Base-by-base conservation (phyloP, 1,139 yeast genomes). In the Zygoascus hellenicus region DNA sequence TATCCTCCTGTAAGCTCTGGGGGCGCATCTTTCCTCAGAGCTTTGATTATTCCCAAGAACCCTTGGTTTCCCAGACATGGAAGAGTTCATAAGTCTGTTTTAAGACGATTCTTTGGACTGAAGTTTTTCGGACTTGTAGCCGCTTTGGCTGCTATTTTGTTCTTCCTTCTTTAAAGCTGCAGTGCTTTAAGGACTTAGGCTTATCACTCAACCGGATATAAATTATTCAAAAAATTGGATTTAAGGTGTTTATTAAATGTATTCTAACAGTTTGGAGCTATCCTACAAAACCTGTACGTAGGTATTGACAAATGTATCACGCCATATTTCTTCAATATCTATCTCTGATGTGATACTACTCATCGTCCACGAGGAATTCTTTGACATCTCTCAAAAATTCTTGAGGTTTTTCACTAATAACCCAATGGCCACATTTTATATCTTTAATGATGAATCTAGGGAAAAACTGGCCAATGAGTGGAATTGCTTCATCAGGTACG, bases 391-490 rank as follows among this genome's bases (percentile, higher is more conserved):
- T n/a, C 9, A 56, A 32, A 36, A 60, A 60, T 43, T 59, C 63
- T 14, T 54, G 51, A 7, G 64, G 64, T 39, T 59, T 57, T 42
- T 60, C 63, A 1, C 60, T 51, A 43, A 59, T 60, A 16, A 61
- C 77, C 96, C 97, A 92, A 65, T 92, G 98, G 1, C 97, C 97
- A 1, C 89, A 77, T 22, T 86, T 81, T 29, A 92, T 71, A 58
- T 86, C 96, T 43, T 77, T 72, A 10, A 86, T 67, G 51, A 78
- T 85, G 60, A 89, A 89, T 42, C 74, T 70, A 0, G 97, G 97
- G 68, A 89, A 92, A 59, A 77, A 85, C 49, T 71, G 69, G 1
- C 94, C 95, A 48, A 88, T 83, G 30, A 78, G 80, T 0, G 87
- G 83, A 32, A 89, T 66, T 28, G 77, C 78, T 51, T 89, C 97